Base-by-base conservation (phyloP, 257 asterid genomes). In the Prunella vulgaris region DNA sequence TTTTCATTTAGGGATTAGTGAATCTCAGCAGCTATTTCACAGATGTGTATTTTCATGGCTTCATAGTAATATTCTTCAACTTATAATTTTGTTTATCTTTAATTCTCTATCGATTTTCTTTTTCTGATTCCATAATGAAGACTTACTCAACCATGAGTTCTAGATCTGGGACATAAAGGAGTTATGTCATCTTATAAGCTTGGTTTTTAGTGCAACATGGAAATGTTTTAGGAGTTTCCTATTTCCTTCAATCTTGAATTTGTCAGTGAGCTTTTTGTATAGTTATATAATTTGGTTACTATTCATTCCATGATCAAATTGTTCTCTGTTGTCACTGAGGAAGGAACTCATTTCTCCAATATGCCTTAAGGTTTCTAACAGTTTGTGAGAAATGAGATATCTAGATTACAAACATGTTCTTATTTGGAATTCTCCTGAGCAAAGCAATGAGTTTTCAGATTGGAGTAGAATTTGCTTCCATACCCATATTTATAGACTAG, bases 1-100 rank as follows among this genome's bases (percentile, higher is more conserved):
- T 87, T 84, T 86, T 70, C 84, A 71, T 83, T 78, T 87, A 82
- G 92, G 90, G 87, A 69, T 83, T 84, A 84, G 93, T 90, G 91
- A 84, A 77, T 93, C 85, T 83, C 84, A 70, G 88, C 83, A 80
- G 87, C 91, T 86, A 82, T 78, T 73, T 81, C 81, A 83, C 81
- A 77, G 88, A 86, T 81, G 81, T 85, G 78, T 82, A 78, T 79
- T 77, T 75, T 77, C 86, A 77, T 90, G 87, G 79, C 81, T 78
- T 68, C 78, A 60, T 81, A 83, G 87, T 86, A 84, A 84, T 80
- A 74, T 81, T 80, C 91, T 85, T 76, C 75, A 81, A 84, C 88
- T 79, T 81, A 60, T 78, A 73, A 38, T 67, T 66, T 61, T 68
- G 18, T 65, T 64, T 68, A 24, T 25, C 13, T 21, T 8, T 49